Conservation (phyloP, 331 rosid species). For the Rosa hybrid region DNA sequence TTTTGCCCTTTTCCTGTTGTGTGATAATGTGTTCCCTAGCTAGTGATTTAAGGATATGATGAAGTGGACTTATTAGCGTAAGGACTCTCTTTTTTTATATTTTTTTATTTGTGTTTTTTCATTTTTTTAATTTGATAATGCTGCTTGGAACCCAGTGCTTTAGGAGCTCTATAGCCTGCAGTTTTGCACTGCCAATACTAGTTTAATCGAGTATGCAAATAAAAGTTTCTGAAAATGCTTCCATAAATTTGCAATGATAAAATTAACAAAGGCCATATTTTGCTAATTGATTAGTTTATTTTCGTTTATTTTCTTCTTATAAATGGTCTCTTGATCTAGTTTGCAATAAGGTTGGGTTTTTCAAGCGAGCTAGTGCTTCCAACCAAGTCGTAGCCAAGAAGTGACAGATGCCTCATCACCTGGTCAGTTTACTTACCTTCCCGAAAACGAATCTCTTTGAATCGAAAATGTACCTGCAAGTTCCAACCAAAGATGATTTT, state of each 20-base stretch:
- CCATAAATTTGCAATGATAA: neutral
- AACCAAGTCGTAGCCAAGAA: neutral
- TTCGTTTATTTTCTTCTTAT: neutral
- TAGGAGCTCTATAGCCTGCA: neutral
- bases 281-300: neutral
- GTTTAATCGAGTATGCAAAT: neutral
- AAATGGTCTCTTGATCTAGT: neutral
- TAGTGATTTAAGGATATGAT: neutral
- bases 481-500: conserved; percentile 12
- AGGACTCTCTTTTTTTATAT: neutral
- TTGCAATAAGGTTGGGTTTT: neutral
- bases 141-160: neutral
- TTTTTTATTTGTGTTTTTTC: neutral
- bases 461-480: neutral
- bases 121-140: neutral
- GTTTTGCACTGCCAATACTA: neutral
- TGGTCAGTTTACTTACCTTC: conserved; percentile 1
- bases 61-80: neutral
- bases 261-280: neutral
- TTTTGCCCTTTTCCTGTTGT: neutral
- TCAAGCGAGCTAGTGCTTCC: conserved; percentile 5
- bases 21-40: neutral
- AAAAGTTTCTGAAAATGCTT: neutral
- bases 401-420: conserved; percentile 5
- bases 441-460: conserved; percentile 17